phyloP scores from a whole-genome alignment of 192 early-diverging fungal genomes.

The Chytriomyces hyalinus region DNA sequence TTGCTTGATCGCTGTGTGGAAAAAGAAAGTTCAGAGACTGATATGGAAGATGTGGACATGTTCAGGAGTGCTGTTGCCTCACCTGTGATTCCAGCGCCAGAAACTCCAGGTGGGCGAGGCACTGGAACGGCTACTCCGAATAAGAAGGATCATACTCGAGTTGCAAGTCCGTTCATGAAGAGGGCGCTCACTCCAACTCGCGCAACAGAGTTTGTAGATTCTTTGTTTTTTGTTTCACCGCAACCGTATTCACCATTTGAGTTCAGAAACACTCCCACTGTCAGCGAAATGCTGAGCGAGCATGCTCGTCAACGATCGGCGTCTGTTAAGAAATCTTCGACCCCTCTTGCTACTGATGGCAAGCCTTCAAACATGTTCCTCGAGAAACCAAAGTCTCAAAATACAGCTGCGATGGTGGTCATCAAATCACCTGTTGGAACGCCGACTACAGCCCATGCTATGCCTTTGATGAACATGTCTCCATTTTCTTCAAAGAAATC shows the following conservation, averaged over 20 bases:
- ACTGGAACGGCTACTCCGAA: too few relatives aligned
- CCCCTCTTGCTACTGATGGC: background rate
- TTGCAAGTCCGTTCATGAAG: too few relatives aligned
- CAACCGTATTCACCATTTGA: background rate
- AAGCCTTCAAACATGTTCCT: background rate
- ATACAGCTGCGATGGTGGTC: background rate
- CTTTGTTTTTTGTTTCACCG: background rate
- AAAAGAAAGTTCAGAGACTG: too few relatives aligned
- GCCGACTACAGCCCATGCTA: background rate
- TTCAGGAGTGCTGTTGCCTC: too few relatives aligned
- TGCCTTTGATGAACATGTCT: background rate
- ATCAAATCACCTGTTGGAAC: background rate
- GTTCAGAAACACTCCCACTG: background rate
- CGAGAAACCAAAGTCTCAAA: background rate
- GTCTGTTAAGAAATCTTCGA: background rate
- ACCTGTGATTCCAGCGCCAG: too few relatives aligned
- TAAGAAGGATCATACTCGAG: too few relatives aligned
- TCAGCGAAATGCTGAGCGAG: background rate
- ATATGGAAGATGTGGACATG: too few relatives aligned
- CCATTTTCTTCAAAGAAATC: background rate
- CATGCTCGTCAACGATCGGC: background rate
- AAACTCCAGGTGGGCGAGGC: too few relatives aligned
- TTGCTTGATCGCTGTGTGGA: background rate
- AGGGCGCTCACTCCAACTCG: too few relatives aligned
- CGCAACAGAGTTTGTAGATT: too few relatives aligned